Conservation (phyloP, 169 alveolate species). For the Babesia ovis region DNA sequence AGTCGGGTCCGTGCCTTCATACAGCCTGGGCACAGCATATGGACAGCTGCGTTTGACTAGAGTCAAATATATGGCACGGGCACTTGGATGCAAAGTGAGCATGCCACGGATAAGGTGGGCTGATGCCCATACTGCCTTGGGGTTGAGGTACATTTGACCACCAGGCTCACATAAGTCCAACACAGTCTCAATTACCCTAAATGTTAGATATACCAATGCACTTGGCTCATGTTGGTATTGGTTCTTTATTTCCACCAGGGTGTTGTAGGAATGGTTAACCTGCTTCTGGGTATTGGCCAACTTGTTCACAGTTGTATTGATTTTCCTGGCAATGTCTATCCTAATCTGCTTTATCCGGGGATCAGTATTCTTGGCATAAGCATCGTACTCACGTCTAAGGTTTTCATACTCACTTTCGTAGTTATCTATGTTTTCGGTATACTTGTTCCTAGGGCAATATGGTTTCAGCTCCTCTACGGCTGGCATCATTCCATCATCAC, state of each 20-base stretch:
- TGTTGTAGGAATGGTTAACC: constrained; percentile 19
- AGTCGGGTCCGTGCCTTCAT: constrained; percentile 6
- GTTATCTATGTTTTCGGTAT: constrained; percentile 19
- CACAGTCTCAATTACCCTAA: constrained; percentile 47
- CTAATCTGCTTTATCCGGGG: constrained; percentile 9
- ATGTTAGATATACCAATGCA: constrained; percentile 10
- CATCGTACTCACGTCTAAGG: constrained; percentile 12
- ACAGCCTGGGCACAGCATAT: constrained; percentile 38
- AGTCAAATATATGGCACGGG: constrained; percentile 18
- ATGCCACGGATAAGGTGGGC: constrained; percentile 45
- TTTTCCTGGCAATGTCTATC: constrained; percentile 26
- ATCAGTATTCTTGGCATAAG: neutral
- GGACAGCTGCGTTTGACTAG: neutral
- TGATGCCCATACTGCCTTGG: constrained; percentile 66
- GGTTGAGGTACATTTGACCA: constrained; percentile 63
- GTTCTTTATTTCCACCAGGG: constrained; percentile 9
- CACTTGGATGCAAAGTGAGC: neutral
- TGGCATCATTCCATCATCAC: neutral
- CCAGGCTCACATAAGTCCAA: constrained; percentile 62
- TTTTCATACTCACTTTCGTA: constrained; percentile 6
- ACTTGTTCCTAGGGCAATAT: constrained; percentile 14
- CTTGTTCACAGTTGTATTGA: constrained; percentile 46
- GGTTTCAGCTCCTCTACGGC: neutral
- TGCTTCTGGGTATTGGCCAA: constrained; percentile 60
- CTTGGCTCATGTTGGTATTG: constrained; percentile 12